phyloP scores from a whole-genome alignment of 2,329 filamentous ascomycete species.

The Aspergillus pseudoviridinutans region DNA sequence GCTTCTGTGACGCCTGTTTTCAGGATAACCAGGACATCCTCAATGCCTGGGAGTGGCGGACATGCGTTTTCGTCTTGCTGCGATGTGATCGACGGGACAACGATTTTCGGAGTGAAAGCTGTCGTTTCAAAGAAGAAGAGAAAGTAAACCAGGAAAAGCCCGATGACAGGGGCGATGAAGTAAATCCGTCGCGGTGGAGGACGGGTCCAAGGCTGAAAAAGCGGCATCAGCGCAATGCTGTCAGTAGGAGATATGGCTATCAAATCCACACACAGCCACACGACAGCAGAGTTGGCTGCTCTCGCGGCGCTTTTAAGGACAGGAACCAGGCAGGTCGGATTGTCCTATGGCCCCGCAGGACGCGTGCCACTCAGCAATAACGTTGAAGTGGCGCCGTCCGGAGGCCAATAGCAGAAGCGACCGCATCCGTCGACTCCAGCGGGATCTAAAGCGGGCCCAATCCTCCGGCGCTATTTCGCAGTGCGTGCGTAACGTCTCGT shows the following conservation, averaged over 20 bases:
- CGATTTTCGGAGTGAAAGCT: neutral
- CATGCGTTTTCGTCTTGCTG: constrained; percentile 12
- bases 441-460: neutral
- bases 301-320: neutral
- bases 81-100: neutral
- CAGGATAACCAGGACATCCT: constrained; percentile 55
- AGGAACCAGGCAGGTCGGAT: neutral
- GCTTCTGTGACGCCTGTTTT: constrained; percentile 58
- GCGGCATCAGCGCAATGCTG: neutral
- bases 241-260: neutral
- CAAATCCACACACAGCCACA: neutral
- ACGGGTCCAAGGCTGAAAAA: neutral
- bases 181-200: neutral
- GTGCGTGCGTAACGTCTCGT: neutral
- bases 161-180: neutral
- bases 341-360: neutral
- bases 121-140: neutral
- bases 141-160: neutral
- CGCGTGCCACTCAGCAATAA: neutral
- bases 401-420: neutral
- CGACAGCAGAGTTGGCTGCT: neutral
- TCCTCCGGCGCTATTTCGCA: neutral
- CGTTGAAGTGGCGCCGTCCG: neutral
- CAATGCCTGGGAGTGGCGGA: constrained; percentile 34
- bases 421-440: neutral